Percentiles rank a stretch among this genome's conserved stretches.
Evolutionary conservation across 441 rosid genomes (phyloP).

Genomic region (Metrosideros polymorpha): DNA sequence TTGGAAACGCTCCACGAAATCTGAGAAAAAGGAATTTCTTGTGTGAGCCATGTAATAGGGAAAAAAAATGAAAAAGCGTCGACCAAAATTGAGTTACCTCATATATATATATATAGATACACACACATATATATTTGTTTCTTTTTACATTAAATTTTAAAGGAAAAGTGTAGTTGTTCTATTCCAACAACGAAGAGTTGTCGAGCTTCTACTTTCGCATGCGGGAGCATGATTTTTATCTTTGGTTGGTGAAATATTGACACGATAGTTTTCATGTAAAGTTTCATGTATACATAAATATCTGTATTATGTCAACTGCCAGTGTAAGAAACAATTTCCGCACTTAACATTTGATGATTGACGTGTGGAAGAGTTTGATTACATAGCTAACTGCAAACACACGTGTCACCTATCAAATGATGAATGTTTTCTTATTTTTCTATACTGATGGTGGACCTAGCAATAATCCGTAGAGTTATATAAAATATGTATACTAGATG

Average conservation of each 20-base stretch:
- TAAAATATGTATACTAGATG: no score
- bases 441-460: no score
- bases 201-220: background rate
- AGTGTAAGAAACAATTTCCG: background rate
- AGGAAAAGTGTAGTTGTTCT: background rate
- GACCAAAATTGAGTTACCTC: no score
- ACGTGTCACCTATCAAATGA: no score
- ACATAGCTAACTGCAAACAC: background rate
- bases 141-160: no score
- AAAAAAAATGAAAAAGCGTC: no score
- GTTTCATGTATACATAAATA: background rate
- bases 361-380: background rate
- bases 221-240: background rate
- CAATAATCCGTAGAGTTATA: no score
- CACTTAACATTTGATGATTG: rapidly evolving
- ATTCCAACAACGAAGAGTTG: background rate
- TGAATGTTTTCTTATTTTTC: no score
- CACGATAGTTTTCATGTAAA: background rate
- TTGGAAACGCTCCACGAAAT: no score
- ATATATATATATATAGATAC: background rate
- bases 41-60: no score
- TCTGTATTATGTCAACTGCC: background rate
- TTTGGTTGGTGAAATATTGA: background rate
- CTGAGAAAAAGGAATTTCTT: background rate
- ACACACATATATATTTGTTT: no score